These are phyloP conservation scores for Bruguiera sexangula DNA, from an alignment of 345 rosid species.

Conservation along the genomic window DNA sequence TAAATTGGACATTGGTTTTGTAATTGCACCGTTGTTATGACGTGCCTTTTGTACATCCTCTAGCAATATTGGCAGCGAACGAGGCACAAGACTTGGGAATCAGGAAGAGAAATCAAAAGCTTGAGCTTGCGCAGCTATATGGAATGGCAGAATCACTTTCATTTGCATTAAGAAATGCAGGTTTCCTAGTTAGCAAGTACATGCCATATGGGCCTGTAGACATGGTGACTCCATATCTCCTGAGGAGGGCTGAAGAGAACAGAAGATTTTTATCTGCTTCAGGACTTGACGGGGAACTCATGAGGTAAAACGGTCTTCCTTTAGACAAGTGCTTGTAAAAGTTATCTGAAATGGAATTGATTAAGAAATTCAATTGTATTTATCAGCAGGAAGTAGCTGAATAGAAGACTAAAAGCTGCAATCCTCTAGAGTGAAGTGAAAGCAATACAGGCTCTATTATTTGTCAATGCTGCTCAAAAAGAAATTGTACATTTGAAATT, in stretches of 20 bases:
- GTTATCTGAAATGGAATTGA: too few species aligned
- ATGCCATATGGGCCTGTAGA: slow-evolving; percentile 78
- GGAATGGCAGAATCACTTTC: slow-evolving; percentile 88
- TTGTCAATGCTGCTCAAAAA: neutral
- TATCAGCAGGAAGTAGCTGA: slow-evolving; percentile 59
- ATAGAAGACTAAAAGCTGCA: slow-evolving; percentile 50
- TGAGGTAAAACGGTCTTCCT: slow-evolving; percentile 36
- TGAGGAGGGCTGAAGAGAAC: slow-evolving; percentile 90
- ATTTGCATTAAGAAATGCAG: slow-evolving; percentile 65
- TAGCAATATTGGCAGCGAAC: slow-evolving; percentile 57
- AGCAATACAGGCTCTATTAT: neutral
- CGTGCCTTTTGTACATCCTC: neutral
- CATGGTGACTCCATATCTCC: slow-evolving; percentile 66
- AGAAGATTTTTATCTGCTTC: slow-evolving; percentile 67
- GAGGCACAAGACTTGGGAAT: slow-evolving; percentile 66
- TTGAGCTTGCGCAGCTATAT: slow-evolving; percentile 80
- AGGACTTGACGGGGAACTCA: slow-evolving; percentile 56
- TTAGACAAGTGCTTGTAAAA: too few species aligned
- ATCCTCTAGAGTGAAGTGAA: slow-evolving; percentile 22
- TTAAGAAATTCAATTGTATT: neutral
- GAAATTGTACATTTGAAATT: neutral
- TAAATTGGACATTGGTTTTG: neutral
- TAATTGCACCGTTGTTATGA: too few species aligned
- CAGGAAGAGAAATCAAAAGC: slow-evolving; percentile 38
- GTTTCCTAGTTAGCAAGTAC: slow-evolving; percentile 82